phyloP scores from a whole-genome alignment of 805 yeast species.

The Wickerhamiella shivajii region DNA sequence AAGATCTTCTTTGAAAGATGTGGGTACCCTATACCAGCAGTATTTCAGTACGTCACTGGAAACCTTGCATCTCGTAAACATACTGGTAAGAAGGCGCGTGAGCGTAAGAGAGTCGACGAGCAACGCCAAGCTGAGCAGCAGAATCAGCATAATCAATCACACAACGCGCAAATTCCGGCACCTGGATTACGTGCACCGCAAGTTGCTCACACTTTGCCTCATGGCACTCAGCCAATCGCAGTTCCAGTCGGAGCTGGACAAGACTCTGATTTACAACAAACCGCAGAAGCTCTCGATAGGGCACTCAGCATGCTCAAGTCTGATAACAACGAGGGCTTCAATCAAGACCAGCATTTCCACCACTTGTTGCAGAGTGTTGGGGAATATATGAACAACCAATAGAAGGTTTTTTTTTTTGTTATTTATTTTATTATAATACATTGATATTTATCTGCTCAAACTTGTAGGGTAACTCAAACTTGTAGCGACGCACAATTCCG shows the following conservation, averaged over 20 bases:
- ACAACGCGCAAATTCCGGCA: not conserved
- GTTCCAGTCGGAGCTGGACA: not conserved
- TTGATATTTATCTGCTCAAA: not conserved
- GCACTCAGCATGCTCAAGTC: constrained; percentile 9
- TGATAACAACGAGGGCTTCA: constrained; percentile 2
- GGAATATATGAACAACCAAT: constrained; percentile 18
- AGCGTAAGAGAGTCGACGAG: constrained; percentile 1
- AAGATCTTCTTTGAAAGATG: constrained; percentile 71
- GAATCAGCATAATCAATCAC: not conserved
- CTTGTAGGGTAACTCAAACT: no score
- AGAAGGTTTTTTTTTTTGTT: not conserved
- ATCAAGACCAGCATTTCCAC: constrained; percentile 16
- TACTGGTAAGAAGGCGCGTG: constrained; percentile 12
- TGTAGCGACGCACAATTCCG: no score
- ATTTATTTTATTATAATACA: constrained; percentile 3
- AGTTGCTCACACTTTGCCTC: not conserved
- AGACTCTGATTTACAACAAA: constrained; percentile 6
- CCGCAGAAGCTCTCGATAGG: constrained; percentile 10
- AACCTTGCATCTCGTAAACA: constrained; percentile 28
- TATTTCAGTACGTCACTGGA: constrained; percentile 75
- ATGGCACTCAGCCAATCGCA: no score
- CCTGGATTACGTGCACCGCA: not conserved
- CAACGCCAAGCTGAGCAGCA: no score
- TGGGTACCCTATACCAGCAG: constrained; percentile 64
- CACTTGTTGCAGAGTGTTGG: constrained; percentile 20